Evolutionary conservation across 331 rosid genomes (phyloP), one percentile per base, ranked within the genome.

Genomic region (Pyracantha coccinea): DNA sequence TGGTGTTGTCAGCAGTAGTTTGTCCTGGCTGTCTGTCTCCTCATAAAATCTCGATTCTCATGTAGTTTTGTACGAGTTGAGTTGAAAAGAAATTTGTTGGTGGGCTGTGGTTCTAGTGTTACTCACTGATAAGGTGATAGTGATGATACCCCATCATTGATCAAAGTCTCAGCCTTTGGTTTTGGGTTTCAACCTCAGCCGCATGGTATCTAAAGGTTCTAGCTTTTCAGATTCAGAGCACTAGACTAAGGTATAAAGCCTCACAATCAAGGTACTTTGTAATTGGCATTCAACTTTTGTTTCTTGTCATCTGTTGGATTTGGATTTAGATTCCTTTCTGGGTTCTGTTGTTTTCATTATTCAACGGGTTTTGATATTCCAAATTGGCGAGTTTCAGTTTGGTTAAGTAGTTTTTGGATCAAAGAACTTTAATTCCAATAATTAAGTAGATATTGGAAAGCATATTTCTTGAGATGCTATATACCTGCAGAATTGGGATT

Each of bases 191-290:
- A 3, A 41, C 66, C 66, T 60, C 66, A 7, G n/a, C 66, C 4
- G 13, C 31, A 7, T 16, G 21, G 20, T 73, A 28, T 73, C 68
- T 3, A 2, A 25, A 19, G 45, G 44, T 60, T 41, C 31, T 6
- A 10, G 77, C n/a, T 44, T 73, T 72, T 61, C 77, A 5, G 77
- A 73, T 73, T 41, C 69, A 44, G 58, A 68, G 52, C 50, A 33
- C 2, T 20, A 65, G 13, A n/a, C 7, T 8, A 54, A 29, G 31
- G 23, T 21, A 53, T 20, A 70, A 50, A 27, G 61, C 74, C 10
- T 71, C 65, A 71, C 5, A 21, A 71, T 59, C 68, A 72, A 72
- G 76, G 68, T 14, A 47, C 54, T 47, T 47, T 47, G 54, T 47
- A 5, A 47, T 5, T 47, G 15, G 32, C 55, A 14, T 70, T 28